Conservation (phyloP, 306 rosid genomes). For the Delonix regia region DNA sequence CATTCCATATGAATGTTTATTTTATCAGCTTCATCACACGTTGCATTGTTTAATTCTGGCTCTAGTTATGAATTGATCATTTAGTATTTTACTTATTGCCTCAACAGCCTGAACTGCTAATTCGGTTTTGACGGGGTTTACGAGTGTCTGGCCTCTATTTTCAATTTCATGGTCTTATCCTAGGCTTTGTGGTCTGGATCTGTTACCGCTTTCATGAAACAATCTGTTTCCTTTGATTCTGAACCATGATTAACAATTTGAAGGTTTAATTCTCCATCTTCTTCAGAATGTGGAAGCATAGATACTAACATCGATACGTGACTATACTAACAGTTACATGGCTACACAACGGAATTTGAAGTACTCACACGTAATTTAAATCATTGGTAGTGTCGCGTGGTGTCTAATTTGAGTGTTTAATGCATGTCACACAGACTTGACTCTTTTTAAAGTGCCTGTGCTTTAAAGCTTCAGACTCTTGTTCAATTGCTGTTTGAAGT, state of each 20-base stretch:
- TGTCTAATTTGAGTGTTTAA: neutral
- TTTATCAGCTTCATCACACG: neutral
- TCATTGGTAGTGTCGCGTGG: neutral
- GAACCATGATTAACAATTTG: neutral
- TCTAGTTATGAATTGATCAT: neutral
- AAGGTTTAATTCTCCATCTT: neutral
- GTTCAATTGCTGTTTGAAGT: neutral
- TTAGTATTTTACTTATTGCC: neutral
- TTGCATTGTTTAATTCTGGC: neutral
- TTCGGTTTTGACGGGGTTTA: neutral
- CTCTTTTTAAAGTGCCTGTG: neutral
- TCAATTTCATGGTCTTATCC: neutral
- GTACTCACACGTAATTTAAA: neutral
- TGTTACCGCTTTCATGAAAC: neutral
- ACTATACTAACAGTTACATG: neutral
- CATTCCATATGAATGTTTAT: neutral
- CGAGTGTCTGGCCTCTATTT: neutral
- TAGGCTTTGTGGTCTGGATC: neutral
- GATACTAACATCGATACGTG: neutral
- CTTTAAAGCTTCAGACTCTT: neutral
- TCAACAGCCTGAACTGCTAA: neutral
- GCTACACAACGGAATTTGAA: neutral
- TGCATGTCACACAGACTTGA: neutral
- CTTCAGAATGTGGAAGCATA: neutral
- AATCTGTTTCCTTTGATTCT: neutral